Evolutionary conservation across 1,139 yeast species (phyloP), one percentile per base, ranked within the genome.

Genomic region (Sugiyamaella grinbergsii): DNA sequence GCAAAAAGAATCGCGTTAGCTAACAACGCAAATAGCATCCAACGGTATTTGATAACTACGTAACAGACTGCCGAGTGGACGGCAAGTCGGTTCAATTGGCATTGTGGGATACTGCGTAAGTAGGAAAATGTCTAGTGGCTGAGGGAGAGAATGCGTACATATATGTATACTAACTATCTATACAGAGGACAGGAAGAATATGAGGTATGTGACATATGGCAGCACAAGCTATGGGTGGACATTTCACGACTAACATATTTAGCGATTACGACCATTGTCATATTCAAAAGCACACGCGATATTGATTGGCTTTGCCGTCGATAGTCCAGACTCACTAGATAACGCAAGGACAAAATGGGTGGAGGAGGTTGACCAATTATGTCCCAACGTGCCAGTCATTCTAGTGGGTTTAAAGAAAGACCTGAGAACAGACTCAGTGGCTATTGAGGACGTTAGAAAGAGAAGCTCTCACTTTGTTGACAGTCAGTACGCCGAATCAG

Each of bases 21-120:
- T 1, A 80, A 87, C 19, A 29, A 29, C n/a, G 8, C 6, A 11
- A 88, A 83, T 85, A 89, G 68, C 94, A 87, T 58, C 98, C 98
- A 2, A 91, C 98, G 0, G 97, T 91, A 6, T 91, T 91, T 69
- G 98, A 91, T 62, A 91, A 90, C 68, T 90, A 91, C 67, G 96
- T 89, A 22, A 88, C 96, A 2, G 95, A 88, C 63, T 88, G 96
- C 66, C 75, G 96, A 50, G 94, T 89, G 26, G 96, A 89, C 64
- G 96, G 96, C 11, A 89, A 89, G 60, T 83, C 93, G 10, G 95
- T 91, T 2, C 88, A 90, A 58, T 71, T 91, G 54, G 94, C 96
- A 1, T 71, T 91, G 33, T 91, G 98, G 97, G 97, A 91, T 67
- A 91, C 97, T 3, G 97, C 97, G 67, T 64, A 59, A 40, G 68